Base-by-base conservation (phyloP, 2,329 filamentous ascomycete species). In the Lachnellula willkommii region DNA sequence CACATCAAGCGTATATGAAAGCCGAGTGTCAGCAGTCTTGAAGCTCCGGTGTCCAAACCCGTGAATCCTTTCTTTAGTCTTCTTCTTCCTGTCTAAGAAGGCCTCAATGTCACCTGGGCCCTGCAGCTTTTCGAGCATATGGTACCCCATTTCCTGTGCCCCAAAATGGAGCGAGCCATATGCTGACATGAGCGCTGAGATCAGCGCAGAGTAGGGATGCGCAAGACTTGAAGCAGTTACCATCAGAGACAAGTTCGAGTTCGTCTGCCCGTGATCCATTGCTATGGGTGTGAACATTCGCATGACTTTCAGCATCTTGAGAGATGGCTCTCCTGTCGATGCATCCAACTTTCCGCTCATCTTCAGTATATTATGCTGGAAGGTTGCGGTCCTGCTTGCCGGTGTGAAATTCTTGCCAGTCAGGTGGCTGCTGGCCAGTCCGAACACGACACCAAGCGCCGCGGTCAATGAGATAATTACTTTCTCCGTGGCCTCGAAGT, bases 131-230 rank as follows among this genome's bases (percentile, higher is more conserved):
- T 68, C 61, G 6, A 77, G 68, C 28, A 67, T 68, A 36, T 73
- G 71, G 64, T 78, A 77, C 0, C 76, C 76, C 3, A 74, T 68
- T 53, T 79, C 76, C 22, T 76, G 75, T 11, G 78, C 77, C 11
- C 77, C 77, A 52, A 74, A 76, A 63, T 80, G 77, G 2, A 79
- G 69, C 2, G 75, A 74, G 0, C 77, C 77, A 62, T 76, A 75
- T 2, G 66, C 68, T 4, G 72, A 72, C 17, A 76, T 69, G 0
- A 73, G 64, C 2, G 75, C 66, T 1, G 72, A 69, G 5, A 73
- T 69, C 9, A 75, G 69, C 22, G 74, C 66, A 32, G 73, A 74
- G 11, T 65, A 50, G 0, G 77, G 76, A 57, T 80, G 77, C 1
- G 75, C 70, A 0, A 79, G 68, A 0, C 75, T 74, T 3, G 76